Conservation (phyloP, 306 rosid species). For the Cucumis cinereus region DNA sequence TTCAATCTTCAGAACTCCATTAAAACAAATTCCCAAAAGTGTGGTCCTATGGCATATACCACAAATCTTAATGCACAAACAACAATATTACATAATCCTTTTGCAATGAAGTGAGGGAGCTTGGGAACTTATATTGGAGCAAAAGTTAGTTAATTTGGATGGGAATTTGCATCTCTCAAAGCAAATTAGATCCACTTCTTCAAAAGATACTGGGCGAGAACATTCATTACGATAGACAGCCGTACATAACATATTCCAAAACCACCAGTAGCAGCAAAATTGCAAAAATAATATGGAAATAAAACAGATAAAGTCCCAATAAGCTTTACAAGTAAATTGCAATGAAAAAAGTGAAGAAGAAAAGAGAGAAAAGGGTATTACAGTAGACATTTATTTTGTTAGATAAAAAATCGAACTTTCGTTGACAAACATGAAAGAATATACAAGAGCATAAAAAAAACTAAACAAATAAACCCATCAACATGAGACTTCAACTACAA, state of each 20-base stretch:
- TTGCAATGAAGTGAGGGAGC: neutral
- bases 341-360: neutral
- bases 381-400: neutral
- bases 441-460: too few species aligned
- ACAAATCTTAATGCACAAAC: slow-evolving; percentile 5
- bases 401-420: too few species aligned
- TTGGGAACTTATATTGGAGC: neutral
- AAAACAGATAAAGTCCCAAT: neutral
- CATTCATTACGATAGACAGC: neutral
- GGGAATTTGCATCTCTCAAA: neutral
- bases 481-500: too few species aligned
- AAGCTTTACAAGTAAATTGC: neutral
- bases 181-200: neutral
- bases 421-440: too few species aligned
- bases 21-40: slow-evolving; percentile 8
- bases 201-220: neutral
- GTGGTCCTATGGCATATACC: slow-evolving; percentile 23
- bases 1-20: slow-evolving; percentile 23
- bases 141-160: neutral
- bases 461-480: too few species aligned
- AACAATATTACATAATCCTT: neutral
- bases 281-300: neutral
- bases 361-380: neutral
- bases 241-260: neutral
- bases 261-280: neutral